Conservation (phyloP, 768 basidiomycete genomes). For the Cyathus striatus region DNA sequence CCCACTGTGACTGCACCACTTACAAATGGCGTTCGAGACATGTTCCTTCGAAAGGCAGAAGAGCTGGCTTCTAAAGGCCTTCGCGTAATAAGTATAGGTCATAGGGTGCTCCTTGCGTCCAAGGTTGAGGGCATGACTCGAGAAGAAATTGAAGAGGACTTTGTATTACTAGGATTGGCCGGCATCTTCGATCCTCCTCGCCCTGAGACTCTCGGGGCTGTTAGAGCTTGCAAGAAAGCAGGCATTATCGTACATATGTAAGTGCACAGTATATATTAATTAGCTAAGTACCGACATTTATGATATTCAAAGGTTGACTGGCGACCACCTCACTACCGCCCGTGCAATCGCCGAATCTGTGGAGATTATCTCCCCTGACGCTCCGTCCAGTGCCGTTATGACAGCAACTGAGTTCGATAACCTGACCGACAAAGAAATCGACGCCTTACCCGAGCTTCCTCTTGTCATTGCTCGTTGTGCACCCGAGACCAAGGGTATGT, state of each 20-base stretch:
- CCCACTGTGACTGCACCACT: conserved; percentile 17
- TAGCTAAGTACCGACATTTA: neutral
- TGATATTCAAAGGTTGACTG: conserved; percentile 40
- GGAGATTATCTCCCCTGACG: conserved; percentile 38
- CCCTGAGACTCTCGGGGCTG: conserved; percentile 4
- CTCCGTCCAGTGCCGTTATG: conserved; percentile 32
- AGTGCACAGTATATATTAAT: neutral
- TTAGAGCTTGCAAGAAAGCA: conserved; percentile 3
- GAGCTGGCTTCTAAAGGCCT: conserved; percentile 34
- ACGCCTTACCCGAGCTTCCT: conserved; percentile 43
- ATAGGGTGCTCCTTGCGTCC: conserved; percentile 12
- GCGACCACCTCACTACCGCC: conserved; percentile 49
- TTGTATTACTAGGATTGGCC: conserved; percentile 2
- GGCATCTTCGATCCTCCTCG: conserved; percentile 6
- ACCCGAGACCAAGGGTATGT: conserved; percentile 40
- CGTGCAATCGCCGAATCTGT: conserved; percentile 46
- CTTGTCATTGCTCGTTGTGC: conserved; percentile 58
- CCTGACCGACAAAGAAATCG: conserved; percentile 46
- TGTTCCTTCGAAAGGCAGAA: conserved; percentile 26
- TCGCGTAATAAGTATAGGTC: conserved; percentile 31
- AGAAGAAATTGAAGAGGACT: conserved; percentile 3
- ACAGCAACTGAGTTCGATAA: conserved; percentile 45
- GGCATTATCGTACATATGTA: conserved; percentile 6
- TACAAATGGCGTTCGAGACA: conserved; percentile 19
- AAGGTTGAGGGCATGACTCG: conserved; percentile 1